Base-by-base conservation (phyloP, 2,329 filamentous ascomycete species). In the Mollisia scopiformis region DNA sequence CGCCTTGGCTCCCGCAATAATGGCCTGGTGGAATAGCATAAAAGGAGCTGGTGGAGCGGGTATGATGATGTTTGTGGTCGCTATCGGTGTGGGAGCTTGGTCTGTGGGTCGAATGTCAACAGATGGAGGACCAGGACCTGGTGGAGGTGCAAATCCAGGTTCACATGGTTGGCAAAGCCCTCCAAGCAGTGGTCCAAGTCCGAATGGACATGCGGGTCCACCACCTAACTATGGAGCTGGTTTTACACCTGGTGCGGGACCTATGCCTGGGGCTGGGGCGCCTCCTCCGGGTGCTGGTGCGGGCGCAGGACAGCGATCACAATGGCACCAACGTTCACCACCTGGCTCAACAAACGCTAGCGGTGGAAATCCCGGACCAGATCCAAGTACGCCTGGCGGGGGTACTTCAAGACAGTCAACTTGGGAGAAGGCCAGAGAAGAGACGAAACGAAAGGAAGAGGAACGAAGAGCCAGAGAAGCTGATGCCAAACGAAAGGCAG, bases 61-160 rank as follows among this genome's bases (percentile, higher is more conserved):
- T 6, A 87, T 96, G 71, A 76, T 89, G 31, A 76, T 95, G 64
- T 78, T 97, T 30, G 81, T 93, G 27, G 75, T 92, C 14, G 86
- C 85, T 6, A 88, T 96, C 27, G 92, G 88, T 5, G 78, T 95
- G 28, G 88, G 86, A 8, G 91, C 90, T 3, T 97, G 93, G 92
- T 86, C 88, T 2, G 79, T 88, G 68, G 91, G 90, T 16, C 85
- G 87, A 71, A 86, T 82, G 61, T 86, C 89, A 71, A 79, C 83
- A 69, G 79, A 81, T 52, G 75, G 74, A 3, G 72, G 75, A n/a
- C 63, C 74, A 4, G 72, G 73, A 28, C 71, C 73, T 58, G 73
- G 73, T 50, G 68, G 73, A 59, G 61, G 69, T 35, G 59, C 33
- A 37, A 51, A 52, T 52, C 56, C 57, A 62, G 66, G 67, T 35